Base-by-base conservation (phyloP, 371 early-diverging fungal species). In the Mortierella sp. region DNA sequence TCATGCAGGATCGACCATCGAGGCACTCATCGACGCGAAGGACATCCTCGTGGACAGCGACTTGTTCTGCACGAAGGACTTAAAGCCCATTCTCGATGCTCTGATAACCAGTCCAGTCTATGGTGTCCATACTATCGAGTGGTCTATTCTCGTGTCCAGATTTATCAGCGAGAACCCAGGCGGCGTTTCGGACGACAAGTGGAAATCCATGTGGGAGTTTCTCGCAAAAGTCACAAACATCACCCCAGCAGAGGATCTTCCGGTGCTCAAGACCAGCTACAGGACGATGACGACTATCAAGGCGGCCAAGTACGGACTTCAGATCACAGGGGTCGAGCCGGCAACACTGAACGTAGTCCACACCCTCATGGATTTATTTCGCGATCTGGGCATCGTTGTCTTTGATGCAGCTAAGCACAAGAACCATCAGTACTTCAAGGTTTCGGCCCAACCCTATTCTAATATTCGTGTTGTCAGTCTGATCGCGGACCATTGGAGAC, bases 41-140 rank as follows among this genome's bases (percentile, higher is more conserved):
- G 39, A 71, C 31, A 29, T 52, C 2, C 63, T 80, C 4, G 39
- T 80, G 19, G 70, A 73, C 47, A 61, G 41, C 14, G 22, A 29
- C 11, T 10, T 69, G 5, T 76, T 80, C 37, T 4, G 1, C 29
- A 43, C 40, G 0, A 3, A 40, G 7, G 44, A 24, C 0, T 65
- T 79, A 1, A 3, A n/a, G 11, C 6, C 22, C 3, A 70, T 73
- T 16, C 48, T 70, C 2, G 24, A 39, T 0, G 39, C 29, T 6
- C 50, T 79, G 29, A 19, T 44, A 11, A 24, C 24, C n/a, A 22
- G 40, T 43, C 22, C 13, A 1, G n/a, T 7, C 6, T 77, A 63
- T 39, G 55, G 73, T 4, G 16, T 78, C 16, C 19, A 0, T 16
- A 24, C 34, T 4, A 26, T 78, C 24, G 10, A 53, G 0, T 26